Base-by-base conservation (phyloP, 2,329 filamentous ascomycete species). In the Teratosphaeria nubilosa region DNA sequence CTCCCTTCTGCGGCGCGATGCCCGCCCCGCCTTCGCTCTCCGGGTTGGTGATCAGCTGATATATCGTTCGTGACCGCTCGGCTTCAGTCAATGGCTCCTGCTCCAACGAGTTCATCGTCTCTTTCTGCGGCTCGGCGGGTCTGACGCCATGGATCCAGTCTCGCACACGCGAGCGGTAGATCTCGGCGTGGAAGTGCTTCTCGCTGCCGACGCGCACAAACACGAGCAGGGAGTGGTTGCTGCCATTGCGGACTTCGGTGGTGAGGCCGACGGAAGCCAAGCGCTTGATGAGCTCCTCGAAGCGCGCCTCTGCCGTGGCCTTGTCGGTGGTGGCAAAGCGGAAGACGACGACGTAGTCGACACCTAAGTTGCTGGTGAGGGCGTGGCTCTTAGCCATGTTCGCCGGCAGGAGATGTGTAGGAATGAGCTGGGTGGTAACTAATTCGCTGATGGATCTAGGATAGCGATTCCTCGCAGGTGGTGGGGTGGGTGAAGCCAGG, bases 91-190 rank as follows among this genome's bases (percentile, higher is more conserved):
- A 80, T 1, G 91, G 88, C 64, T 95, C 87, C 16, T 82, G 77
- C 59, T 85, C 78, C 56, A 95, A 82, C 14, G 86, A 82, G 59
- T 83, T 78, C 53, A 81, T 76, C 20, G 90, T 83, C 64, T 95
- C 85, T 68, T 85, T 86, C 58, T 85, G 82, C 0, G 92, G 92
- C 37, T 90, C 85, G 22, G 84, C 82, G 54, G 88, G 82, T 62
- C 90, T 86, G 57, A 96, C 87, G 56, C 91, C 91, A 70, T 94
- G 87, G 34, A 97, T 83, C 90, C 91, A 99, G 75, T 97, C 94
- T 70, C 91, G 88, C 20, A 96, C 86, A 63, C 94, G 88, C 59
- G 24, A 66, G 63, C 90, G 84, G 73, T 96, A 95, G 54, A 96
- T 82, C 68, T 95, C 89, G 63, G 86, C 84, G 60, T 82, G 83